Evolutionary conservation across 306 rosid species (phyloP).

Genomic region (Malus fusca): DNA sequence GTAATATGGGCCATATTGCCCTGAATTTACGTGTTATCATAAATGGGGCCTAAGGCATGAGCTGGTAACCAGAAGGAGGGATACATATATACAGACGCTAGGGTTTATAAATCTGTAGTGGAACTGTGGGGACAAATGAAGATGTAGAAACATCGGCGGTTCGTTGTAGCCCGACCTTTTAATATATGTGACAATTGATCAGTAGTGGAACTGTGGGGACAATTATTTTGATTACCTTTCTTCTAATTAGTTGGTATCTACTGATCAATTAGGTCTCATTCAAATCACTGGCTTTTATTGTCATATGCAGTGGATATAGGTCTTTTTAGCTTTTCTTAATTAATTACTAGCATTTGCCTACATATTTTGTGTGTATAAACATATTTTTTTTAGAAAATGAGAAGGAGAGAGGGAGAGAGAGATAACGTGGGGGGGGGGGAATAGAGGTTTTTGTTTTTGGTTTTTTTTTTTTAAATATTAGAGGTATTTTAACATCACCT

Average conservation of each 20-base stretch:
- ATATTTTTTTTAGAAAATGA: too few relatives aligned
- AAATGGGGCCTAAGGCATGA: too few relatives aligned
- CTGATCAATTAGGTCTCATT: background rate
- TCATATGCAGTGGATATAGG: background rate
- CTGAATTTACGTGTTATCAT: background rate
- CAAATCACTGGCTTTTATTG: background rate
- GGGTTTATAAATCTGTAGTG: background rate
- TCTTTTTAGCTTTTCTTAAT: background rate
- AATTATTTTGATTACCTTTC: too few relatives aligned
- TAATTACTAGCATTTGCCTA: too few relatives aligned
- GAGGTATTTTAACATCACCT: too few relatives aligned
- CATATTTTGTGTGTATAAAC: too few relatives aligned
- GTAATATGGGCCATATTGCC: background rate
- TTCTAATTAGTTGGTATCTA: background rate
- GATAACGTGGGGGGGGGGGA: too few relatives aligned
- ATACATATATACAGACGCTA: background rate
- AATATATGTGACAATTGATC: too few relatives aligned
- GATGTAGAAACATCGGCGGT: background rate
- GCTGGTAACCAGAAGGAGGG: background rate
- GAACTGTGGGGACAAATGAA: background rate
- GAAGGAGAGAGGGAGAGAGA: too few relatives aligned
- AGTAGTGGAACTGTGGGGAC: too few relatives aligned
- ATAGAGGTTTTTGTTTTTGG: too few relatives aligned
- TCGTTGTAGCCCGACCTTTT: background rate
- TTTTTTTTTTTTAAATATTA: too few relatives aligned